Percentiles rank a stretch among this genome's conserved stretches.
Conservation (phyloP, 306 rosid genomes). For the Sicyos baderoa region DNA sequence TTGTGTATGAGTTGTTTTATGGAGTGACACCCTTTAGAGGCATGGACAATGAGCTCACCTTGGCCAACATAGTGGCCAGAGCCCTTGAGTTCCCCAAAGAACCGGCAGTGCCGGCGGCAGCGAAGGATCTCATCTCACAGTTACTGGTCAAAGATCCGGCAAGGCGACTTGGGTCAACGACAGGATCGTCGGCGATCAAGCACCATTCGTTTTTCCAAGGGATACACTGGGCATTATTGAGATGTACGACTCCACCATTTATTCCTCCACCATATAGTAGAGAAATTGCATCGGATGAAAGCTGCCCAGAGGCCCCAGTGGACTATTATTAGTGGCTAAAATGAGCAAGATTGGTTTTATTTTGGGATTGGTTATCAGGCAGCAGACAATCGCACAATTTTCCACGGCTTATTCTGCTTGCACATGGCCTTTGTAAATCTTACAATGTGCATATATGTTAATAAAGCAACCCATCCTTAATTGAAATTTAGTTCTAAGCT, state of each 20-base stretch:
- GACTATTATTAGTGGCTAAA: conserved; percentile 43
- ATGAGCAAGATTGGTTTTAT: background rate
- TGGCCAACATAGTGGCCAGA: conserved; percentile 65
- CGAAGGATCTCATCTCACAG: conserved; percentile 54
- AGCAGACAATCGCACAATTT: background rate
- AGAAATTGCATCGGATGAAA: conserved; percentile 42
- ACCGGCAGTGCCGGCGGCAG: conserved; percentile 34
- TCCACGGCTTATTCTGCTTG: conserved; percentile 14
- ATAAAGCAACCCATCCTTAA: background rate
- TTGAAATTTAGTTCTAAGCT: conserved; percentile 1
- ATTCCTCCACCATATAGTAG: conserved; percentile 49
- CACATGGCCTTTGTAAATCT: conserved; percentile 20
- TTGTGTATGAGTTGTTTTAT: conserved; percentile 49
- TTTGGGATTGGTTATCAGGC: background rate
- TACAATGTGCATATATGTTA: conserved; percentile 16
- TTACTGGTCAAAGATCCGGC: conserved; percentile 57
- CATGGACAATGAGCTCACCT: conserved; percentile 52
- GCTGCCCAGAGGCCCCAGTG: conserved; percentile 45
- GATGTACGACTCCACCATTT: conserved; percentile 59
- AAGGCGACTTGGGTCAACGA: conserved; percentile 50
- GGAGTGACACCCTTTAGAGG: conserved; percentile 74
- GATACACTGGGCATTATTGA: conserved; percentile 63
- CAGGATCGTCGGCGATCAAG: conserved; percentile 53
- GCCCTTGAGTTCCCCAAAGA: conserved; percentile 69
- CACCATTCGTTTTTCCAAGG: conserved; percentile 57